These are phyloP conservation scores for Phytopythium sindhum DNA, from an alignment of 352 stramenopile species.

Conservation along the genomic window DNA sequence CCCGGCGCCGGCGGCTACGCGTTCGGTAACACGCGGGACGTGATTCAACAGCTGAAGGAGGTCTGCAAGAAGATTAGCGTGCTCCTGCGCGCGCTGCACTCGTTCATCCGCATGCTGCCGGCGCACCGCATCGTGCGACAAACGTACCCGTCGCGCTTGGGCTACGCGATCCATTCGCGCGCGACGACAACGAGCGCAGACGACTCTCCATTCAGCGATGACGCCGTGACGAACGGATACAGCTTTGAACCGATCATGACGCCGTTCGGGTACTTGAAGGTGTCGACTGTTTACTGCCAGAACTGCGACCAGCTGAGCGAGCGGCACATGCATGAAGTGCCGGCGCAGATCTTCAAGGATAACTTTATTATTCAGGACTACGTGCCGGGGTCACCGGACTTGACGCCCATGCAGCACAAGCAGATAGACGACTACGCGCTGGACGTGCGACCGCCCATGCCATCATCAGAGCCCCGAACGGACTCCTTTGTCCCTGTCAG, in stretches of 20 bases:
- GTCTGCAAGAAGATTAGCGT: conserved; percentile 79
- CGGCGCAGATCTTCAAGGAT: conserved; percentile 58
- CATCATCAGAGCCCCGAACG: conserved; percentile 15
- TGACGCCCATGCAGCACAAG: conserved; percentile 13
- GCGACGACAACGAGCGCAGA: conserved; percentile 8
- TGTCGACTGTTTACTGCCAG: conserved; percentile 59
- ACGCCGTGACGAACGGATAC: conserved; percentile 47
- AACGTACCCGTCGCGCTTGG: conserved; percentile 61
- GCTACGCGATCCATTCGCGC: conserved; percentile 51
- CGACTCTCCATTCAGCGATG: conserved; percentile 9
- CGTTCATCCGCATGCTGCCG: conserved; percentile 73
- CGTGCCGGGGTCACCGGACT: conserved; percentile 61
- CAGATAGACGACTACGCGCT: conserved; percentile 3
- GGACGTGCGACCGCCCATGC: conserved; percentile 8
- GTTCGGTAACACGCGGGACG: conserved; percentile 42
- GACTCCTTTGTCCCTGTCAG: conserved; percentile 41
- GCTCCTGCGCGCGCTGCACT: conserved; percentile 65
- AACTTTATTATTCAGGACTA: conserved; percentile 88
- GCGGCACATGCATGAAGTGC: conserved; percentile 24
- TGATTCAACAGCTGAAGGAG: conserved; percentile 79
- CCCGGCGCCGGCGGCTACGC: conserved; percentile 8
- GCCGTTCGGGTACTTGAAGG: conserved; percentile 71
- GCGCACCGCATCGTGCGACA: conserved; percentile 64
- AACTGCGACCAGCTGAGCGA: conserved; percentile 50
- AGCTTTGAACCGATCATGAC: conserved; percentile 77